phyloP scores from a whole-genome alignment of 164 flowering plant genomes.

The Echeveria elegans region DNA sequence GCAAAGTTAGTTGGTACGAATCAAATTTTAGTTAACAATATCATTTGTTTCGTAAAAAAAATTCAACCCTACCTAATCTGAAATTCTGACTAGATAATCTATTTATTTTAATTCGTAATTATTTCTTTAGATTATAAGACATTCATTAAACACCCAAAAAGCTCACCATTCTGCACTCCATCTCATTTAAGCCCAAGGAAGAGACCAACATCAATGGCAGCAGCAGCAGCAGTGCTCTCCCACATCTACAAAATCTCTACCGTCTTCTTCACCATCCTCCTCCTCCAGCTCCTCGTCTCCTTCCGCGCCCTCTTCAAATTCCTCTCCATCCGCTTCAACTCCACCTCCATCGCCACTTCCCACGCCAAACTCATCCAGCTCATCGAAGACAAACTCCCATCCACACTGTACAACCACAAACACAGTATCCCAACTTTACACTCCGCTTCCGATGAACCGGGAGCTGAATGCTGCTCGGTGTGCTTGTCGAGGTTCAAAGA shows the following conservation, averaged over 20 bases:
- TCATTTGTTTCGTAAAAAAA: no score
- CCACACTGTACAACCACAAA: neutral
- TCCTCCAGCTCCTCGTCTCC: neutral
- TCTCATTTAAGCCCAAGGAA: neutral
- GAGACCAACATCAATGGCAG: neutral
- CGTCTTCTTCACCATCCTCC: conserved; percentile 5
- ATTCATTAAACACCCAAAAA: no score
- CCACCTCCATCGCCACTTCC: no score
- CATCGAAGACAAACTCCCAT: conserved; percentile 10
- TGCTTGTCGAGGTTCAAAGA: conserved; percentile 7
- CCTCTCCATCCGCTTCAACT: neutral
- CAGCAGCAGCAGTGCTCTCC: neutral
- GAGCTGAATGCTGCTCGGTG: neutral
- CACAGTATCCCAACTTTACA: neutral
- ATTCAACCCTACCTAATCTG: no score
- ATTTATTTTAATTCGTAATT: no score
- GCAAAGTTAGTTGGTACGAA: no score
- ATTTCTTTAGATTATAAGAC: no score
- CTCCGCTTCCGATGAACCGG: neutral
- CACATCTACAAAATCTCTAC: conserved; percentile 6
- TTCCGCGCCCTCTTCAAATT: conserved; percentile 1
- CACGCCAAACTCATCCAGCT: neutral
- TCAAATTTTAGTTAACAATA: no score
- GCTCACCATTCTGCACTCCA: no score
- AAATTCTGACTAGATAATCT: no score